Percentiles rank a stretch among this genome's conserved stretches.
Conservation (phyloP, 176 grass and related monocot genomes). For the Miscanthus lutarioriparius region DNA sequence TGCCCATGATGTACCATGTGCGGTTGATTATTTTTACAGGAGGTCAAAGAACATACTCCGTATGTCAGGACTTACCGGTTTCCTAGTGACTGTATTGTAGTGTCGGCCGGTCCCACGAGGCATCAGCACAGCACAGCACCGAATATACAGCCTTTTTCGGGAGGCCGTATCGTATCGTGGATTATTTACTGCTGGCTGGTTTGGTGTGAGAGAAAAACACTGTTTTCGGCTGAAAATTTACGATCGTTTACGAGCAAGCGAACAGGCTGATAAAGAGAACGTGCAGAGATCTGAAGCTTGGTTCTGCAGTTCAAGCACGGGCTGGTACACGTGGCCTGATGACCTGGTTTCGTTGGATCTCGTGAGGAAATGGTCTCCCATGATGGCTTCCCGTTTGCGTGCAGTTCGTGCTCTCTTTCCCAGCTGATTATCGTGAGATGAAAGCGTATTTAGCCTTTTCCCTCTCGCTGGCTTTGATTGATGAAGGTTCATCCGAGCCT, state of each 20-base stretch:
- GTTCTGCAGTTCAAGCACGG: background rate
- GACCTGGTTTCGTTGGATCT: conserved; percentile 5
- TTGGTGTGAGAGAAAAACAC: too few relatives aligned
- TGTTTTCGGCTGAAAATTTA: too few relatives aligned
- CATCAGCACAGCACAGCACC: background rate
- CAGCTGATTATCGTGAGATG: background rate
- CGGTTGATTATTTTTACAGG: background rate
- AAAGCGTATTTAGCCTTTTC: background rate
- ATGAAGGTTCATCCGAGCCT: background rate
- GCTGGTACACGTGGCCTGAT: background rate
- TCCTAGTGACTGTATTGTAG: background rate
- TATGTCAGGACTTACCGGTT: background rate
- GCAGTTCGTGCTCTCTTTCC: conserved; percentile 1
- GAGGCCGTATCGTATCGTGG: too few relatives aligned
- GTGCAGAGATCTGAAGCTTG: background rate
- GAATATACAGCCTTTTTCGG: too few relatives aligned
- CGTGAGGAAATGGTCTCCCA: conserved; percentile 16
- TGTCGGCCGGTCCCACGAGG: background rate
- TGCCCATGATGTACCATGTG: conserved; percentile 29
- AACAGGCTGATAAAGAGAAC: too few relatives aligned
- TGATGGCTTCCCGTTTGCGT: conserved; percentile 21
- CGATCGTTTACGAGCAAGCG: too few relatives aligned
- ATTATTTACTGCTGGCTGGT: too few relatives aligned
- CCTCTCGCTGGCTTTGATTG: background rate
- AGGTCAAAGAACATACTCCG: background rate